Base-by-base conservation (phyloP, 2,329 filamentous ascomycete species). In the Diaporthe nobilis region DNA sequence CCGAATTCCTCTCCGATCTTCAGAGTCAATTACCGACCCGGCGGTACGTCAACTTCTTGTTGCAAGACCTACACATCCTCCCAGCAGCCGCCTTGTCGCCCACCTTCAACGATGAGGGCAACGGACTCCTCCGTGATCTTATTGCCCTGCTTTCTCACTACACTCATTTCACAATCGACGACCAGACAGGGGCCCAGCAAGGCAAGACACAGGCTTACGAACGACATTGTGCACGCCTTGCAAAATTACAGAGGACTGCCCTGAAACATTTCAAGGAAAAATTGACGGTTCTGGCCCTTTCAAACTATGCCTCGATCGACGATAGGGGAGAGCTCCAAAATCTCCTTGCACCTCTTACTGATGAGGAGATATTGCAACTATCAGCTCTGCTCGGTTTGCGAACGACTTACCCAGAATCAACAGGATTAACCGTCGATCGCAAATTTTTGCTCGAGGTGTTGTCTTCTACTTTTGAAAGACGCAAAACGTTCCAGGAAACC, bases 11-110 rank as follows among this genome's bases (percentile, higher is more conserved):
- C 65, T 93, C 94, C 12, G 97, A 99, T 82, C 86, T 99, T 28
- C 92, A 97, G 83, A 98, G 96, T 81, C 97, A 99, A 83, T 87
- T 98, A 65, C 97, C 97, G 0, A 99, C 97, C 4, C 90, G 97
- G 79, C 92, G 97, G 83, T 98, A 98, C 82, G 94, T 98, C 82
- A 98, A 98, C 83, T 92, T 94, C 1, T 86, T 99, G 57, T 84
- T 98, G 20, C 92, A 94, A 80, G 96, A 99, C 82, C 86, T 98
- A 61, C 95, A 98, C 82, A 85, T 98, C 31, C 85, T 98, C 39
- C 88, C 96, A 1, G 91, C 94, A 13, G 92, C 98, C 80, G 90
- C 90, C 65, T 86, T 98, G 25, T 98, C 96, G 1, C 93, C 94
- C 1, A 85, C 96, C 80, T 97, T 93, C 80, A 92, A 92, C 74